phyloP scores from a whole-genome alignment of 371 early-diverging fungal genomes.

The Syncephalastrum racemosum region DNA sequence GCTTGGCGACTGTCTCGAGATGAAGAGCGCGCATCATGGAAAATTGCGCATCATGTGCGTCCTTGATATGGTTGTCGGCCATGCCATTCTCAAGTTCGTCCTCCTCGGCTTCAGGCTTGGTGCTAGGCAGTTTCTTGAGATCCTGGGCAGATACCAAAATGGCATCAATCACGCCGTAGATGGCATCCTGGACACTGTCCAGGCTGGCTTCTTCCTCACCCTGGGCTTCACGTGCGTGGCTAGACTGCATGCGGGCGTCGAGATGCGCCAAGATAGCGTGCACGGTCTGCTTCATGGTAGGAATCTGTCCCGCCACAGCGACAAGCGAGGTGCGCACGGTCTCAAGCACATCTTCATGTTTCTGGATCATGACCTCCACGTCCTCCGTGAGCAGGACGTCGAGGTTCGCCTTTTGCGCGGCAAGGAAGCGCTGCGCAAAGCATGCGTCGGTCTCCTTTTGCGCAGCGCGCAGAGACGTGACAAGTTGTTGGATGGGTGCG shows the following conservation, averaged over 20 bases:
- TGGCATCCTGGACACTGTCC: conserved; percentile 29
- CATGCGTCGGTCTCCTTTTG: conserved; percentile 19
- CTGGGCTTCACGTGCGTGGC: background rate
- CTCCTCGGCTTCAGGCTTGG: conserved; percentile 21
- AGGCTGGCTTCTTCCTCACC: background rate
- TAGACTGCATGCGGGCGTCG: conserved; percentile 15
- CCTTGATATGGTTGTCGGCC: conserved; percentile 51
- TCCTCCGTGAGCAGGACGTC: conserved; percentile 34
- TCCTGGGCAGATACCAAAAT: conserved; percentile 46
- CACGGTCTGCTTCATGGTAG: conserved; percentile 20
- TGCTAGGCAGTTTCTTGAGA: conserved; percentile 30
- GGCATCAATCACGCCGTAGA: conserved; percentile 35
- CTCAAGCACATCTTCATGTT: conserved; percentile 15
- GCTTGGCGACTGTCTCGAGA: conserved; percentile 37
- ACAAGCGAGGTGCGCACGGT: conserved; percentile 14
- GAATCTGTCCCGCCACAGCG: conserved; percentile 15
- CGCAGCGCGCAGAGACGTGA: conserved; percentile 18
- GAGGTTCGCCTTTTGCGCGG: conserved; percentile 23
- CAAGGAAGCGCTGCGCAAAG: conserved; percentile 39
- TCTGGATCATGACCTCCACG: conserved; percentile 27
- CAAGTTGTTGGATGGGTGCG: background rate
- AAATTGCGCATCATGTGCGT: conserved; percentile 30
- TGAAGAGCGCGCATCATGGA: conserved; percentile 33
- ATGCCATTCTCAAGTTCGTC: conserved; percentile 54
- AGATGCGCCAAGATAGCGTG: conserved; percentile 32